Base-by-base conservation (phyloP, 306 rosid genomes). In the Corylus heterophylla region DNA sequence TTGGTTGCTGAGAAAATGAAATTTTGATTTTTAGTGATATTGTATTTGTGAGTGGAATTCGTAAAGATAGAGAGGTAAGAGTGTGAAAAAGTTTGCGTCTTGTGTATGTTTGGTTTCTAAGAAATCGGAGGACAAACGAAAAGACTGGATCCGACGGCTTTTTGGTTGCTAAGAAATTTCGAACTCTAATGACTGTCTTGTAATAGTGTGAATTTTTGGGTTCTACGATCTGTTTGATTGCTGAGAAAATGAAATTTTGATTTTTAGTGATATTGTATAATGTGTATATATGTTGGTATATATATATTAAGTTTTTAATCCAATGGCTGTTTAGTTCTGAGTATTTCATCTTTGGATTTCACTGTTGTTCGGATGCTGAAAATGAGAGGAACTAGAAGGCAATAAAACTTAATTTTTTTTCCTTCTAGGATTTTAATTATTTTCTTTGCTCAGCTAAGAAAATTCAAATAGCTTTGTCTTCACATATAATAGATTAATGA, bases 151-250 rank as follows among this genome's bases (percentile, higher is more conserved):
- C 71, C 50, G 37, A 35, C 37, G 71, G 6, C 4, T 37, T 22
- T 67, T 8, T 39, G 49, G 50, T 67, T 67, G 27, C 4, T 39
- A 12, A 67, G 20, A 29, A 31, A 0, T 0, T 31, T 42, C 13
- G 7, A 67, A 39, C 72, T 18, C 50, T 42, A 4, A 67, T 10
- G 18, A 4, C 69, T 11, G 18, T 62, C 18, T 31, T 10, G 44
- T 12, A 29, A 62, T 35, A 62, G 44, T 62, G 8, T 62, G 51
- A 39, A 10, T 67, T 67, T 42, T 39, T 67, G 2, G 13, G 4
- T 67, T 67, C 18, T 44, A n/a, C 20, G 8, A 29, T 67, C 17
- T 67, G 51, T 71, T 79, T 79, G 55, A 63, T 50, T 61, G 73
- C 29, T 63, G 42, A 51, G 20, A 71, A 49, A 37, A 16, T 39